Conservation (phyloP, 306 rosid genomes). For the Macrotyloma uniflorum region DNA sequence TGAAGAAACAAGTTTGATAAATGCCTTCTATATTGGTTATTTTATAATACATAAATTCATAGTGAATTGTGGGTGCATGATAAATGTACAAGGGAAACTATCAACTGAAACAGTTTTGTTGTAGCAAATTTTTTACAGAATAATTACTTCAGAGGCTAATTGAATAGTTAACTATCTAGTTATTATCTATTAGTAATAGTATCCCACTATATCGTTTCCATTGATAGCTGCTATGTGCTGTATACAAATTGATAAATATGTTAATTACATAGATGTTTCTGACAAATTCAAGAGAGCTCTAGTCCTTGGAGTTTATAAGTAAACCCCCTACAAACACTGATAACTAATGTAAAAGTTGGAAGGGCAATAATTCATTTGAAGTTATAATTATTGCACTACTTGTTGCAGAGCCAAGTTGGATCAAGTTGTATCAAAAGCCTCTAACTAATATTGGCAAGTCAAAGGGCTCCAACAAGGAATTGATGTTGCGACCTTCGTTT, state of each 20-base stretch:
- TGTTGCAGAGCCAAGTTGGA: conserved; percentile 58
- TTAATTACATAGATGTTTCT: neutral
- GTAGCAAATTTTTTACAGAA: neutral
- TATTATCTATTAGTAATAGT: neutral
- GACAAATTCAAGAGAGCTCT: neutral
- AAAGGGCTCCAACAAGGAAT: conserved; percentile 35
- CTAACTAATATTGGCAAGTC: conserved; percentile 12
- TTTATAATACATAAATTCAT: neutral
- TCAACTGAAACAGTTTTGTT: neutral
- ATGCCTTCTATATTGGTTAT: neutral
- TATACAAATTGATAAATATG: neutral
- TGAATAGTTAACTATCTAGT: neutral
- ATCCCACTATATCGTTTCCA: neutral
- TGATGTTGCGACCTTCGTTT: conserved; percentile 79
- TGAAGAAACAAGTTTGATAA: neutral
- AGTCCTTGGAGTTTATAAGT: neutral
- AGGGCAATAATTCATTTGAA: neutral
- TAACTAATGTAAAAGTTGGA: neutral
- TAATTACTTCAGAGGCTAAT: neutral
- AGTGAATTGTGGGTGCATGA: neutral
- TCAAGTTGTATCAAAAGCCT: conserved; percentile 55
- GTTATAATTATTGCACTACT: conserved; percentile 25
- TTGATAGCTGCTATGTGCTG: neutral
- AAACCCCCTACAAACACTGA: neutral
- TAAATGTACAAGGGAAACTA: neutral